Conservation (phyloP, 495 filamentous ascomycete species). For the Hypoxylon cercidicola region DNA sequence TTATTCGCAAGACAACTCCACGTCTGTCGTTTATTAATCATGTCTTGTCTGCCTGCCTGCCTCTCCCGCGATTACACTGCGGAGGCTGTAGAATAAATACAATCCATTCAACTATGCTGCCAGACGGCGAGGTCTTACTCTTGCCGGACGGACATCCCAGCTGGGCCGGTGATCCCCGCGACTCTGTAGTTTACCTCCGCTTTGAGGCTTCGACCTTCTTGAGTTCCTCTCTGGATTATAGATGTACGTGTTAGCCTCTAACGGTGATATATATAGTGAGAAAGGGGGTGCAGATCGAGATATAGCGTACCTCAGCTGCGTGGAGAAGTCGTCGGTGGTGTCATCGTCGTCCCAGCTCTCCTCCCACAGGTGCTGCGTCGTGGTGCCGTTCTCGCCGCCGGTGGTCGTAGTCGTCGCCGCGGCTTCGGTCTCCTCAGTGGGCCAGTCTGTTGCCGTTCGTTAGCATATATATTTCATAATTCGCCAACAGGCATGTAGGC, state of each 20-base stretch:
- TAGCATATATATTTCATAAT: no score
- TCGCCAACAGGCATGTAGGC: no score
- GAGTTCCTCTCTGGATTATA: constrained; percentile 76
- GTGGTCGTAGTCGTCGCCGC: constrained; percentile 47
- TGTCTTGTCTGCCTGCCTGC: constrained; percentile 1
- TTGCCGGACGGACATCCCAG: neutral
- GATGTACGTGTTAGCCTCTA: constrained; percentile 33
- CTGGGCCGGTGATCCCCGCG: neutral
- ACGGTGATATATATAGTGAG: neutral
- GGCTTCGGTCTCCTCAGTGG: constrained; percentile 84
- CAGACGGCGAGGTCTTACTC: neutral
- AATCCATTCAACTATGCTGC: neutral
- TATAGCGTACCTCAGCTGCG: constrained; percentile 85
- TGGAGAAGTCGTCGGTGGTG: constrained; percentile 93
- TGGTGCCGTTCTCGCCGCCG: constrained; percentile 50
- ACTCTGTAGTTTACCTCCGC: constrained; percentile 55
- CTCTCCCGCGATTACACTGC: neutral
- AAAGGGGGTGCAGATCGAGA: constrained; percentile 16
- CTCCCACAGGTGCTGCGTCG: constrained; percentile 91
- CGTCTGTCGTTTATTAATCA: constrained; percentile 22
- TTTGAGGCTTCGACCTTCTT: constrained; percentile 88
- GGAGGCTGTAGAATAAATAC: constrained; percentile 20
- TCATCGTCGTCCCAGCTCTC: constrained; percentile 99
- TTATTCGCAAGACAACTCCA: neutral
- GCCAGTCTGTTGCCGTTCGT: constrained; percentile 73